Base-by-base conservation (phyloP, 2,329 filamentous ascomycete species). In the Penicillium palitans region DNA sequence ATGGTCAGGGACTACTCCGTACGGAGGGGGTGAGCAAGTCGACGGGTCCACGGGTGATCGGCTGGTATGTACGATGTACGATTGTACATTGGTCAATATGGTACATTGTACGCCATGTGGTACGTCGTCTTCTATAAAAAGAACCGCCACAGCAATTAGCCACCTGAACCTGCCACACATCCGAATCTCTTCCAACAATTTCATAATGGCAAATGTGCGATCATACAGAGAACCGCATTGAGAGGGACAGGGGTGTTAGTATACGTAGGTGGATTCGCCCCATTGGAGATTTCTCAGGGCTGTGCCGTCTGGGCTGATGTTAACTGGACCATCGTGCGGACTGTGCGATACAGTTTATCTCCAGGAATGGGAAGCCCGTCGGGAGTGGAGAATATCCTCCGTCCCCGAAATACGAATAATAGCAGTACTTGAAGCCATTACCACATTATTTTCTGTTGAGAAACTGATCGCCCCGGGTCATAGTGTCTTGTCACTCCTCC, bases 41-140 rank as follows among this genome's bases (percentile, higher is more conserved):
- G 21, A 25, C 12, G 44, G 27, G 25, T 33, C 29, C 13, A 33
- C 13, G 46, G 51, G 31, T 40, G 52, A 55, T 55, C 44, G 35
- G 25, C 25, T 21, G 6, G n/a, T 8, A 31, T 31, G 37, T 41
- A n/a, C 27, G 17, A 37, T 50, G 31, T 33, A 33, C 29, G 12
- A 5, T 13, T 31, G 29, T 31, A 31, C 29, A 33, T 29, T 29
- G 48, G 24, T 21, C 12, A 19, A 15, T 29, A 10, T 12, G 19
- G 13, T 48, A 17, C 8, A 27, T 25, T n/a, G 46, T 40, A 15
- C 35, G 12, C 35, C 17, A 51, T 41, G 35, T 41, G 37, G 49
- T 52, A 29, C 37, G 29, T 52, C 33, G 24, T 51, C 15, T 29
- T 53, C 46, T 56, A 56, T 52, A 44, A 56, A 56, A 56, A 52